A percentile compares a stretch with the other conserved stretches of the same genome.
Evolutionary conservation across 495 filamentous ascomycete genomes (phyloP).

Genomic region (Chaetomidium leptoderma): DNA sequence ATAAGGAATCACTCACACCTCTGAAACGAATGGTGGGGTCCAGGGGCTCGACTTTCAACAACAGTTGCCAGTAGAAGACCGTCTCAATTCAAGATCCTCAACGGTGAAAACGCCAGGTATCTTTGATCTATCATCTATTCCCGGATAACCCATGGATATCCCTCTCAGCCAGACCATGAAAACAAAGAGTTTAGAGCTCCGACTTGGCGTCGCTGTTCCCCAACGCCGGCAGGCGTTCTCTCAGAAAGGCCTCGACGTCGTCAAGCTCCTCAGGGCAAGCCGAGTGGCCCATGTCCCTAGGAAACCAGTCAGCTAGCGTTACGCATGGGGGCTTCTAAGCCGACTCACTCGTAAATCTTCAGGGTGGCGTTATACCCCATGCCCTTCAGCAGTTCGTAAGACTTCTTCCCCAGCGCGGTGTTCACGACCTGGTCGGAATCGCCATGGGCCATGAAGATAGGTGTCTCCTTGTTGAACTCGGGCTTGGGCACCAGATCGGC

Average conservation of each 20-base stretch:
- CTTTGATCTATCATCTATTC: too few relatives aligned
- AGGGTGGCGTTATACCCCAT: conserved; percentile 69
- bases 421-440: conserved; percentile 66
- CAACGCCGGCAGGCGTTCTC: conserved; percentile 53
- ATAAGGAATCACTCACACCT: not conserved
- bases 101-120: too few relatives aligned
- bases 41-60: not conserved
- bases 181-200: conserved; percentile 31
- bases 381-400: conserved; percentile 57
- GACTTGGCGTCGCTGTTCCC: conserved; percentile 41
- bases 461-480: conserved; percentile 70
- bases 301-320: conserved; percentile 15
- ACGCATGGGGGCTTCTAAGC: not conserved
- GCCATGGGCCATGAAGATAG: conserved; percentile 86
- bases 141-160: not conserved
- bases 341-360: conserved; percentile 66
- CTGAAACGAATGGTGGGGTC: not conserved
- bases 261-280: conserved; percentile 77
- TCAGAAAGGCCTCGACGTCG: conserved; percentile 74
- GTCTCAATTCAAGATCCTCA: too few relatives aligned
- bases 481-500: conserved; percentile 59
- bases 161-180: not conserved
- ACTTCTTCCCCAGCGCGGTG: conserved; percentile 61
- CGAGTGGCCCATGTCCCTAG: conserved; percentile 65
- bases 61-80: not conserved